phyloP scores from a whole-genome alignment of 768 basidiomycete species.

The Psilocybe tampanensis region DNA sequence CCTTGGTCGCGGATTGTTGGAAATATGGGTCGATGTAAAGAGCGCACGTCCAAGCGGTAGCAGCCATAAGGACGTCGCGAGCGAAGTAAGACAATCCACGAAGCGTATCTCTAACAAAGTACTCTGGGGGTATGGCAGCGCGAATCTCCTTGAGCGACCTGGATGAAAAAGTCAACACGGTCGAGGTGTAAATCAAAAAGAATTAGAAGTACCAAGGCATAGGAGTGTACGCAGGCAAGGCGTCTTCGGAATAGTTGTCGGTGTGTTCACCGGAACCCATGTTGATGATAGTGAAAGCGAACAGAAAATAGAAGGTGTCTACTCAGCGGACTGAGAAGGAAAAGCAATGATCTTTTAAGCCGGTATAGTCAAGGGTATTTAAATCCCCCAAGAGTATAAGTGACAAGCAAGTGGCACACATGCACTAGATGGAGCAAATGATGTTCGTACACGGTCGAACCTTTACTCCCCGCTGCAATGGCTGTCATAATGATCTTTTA shows the following conservation, averaged over 20 bases:
- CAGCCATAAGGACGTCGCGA: slow-evolving; percentile 49
- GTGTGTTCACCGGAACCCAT: slow-evolving; percentile 22
- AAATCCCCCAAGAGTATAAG: slow-evolving; percentile 14
- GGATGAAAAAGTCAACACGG: background rate
- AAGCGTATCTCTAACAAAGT: slow-evolving; percentile 44
- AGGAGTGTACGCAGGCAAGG: slow-evolving; percentile 44
- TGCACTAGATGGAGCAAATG: slow-evolving; percentile 13
- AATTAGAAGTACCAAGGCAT: slow-evolving; percentile 44
- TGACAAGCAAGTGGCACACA: background rate
- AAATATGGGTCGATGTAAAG: slow-evolving; percentile 47
- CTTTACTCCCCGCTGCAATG: slow-evolving; percentile 1
- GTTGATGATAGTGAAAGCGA: slow-evolving; percentile 21
- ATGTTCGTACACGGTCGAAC: background rate
- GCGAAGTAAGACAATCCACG: slow-evolving; percentile 43
- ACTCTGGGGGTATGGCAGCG: slow-evolving; percentile 46
- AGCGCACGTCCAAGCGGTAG: slow-evolving; percentile 43
- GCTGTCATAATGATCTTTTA: slow-evolving; percentile 8
- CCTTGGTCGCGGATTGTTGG: slow-evolving; percentile 20
- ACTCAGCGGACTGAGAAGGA: slow-evolving; percentile 3
- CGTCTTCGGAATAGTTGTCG: slow-evolving; percentile 38
- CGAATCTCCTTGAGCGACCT: slow-evolving; percentile 56
- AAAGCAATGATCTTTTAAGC: slow-evolving; percentile 5
- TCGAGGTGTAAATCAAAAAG: background rate
- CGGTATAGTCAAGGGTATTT: slow-evolving; percentile 15
- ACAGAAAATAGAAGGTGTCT: background rate